phyloP scores from a whole-genome alignment of 352 stramenopile genomes.

The Phytophthora idaei region DNA sequence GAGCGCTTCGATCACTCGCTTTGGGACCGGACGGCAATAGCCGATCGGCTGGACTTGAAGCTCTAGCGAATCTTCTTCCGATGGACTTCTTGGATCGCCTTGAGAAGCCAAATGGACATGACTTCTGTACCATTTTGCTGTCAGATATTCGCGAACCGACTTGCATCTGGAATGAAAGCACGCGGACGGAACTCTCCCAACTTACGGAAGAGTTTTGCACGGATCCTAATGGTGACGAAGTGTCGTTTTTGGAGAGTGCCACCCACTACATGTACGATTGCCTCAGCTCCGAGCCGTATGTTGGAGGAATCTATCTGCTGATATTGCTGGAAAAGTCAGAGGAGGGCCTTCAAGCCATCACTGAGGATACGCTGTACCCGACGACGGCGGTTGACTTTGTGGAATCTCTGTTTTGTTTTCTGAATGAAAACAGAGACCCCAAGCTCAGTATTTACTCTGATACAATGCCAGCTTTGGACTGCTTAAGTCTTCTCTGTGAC shows the following conservation, averaged over 20 bases:
- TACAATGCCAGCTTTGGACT: conserved; percentile 74
- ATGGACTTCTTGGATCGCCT: conserved; percentile 78
- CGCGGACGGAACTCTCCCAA: conserved; percentile 67
- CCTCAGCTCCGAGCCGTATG: conserved; percentile 65
- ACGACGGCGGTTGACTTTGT: conserved; percentile 63
- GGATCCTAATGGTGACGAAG: conserved; percentile 49
- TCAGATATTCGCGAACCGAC: conserved; percentile 78
- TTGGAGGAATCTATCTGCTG: conserved; percentile 74
- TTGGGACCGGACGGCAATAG: conserved; percentile 61
- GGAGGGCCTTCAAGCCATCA: conserved; percentile 53
- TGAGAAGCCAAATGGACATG: conserved; percentile 67
- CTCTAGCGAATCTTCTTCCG: conserved; percentile 70
- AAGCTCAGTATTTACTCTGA: conserved; percentile 79
- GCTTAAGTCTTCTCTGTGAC: conserved; percentile 72
- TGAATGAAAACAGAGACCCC: conserved; percentile 81
- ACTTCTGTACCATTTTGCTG: conserved; percentile 73
- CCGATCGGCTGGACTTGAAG: conserved; percentile 60
- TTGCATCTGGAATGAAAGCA: conserved; percentile 80
- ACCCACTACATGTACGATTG: conserved; percentile 86
- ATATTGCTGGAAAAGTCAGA: conserved; percentile 73
- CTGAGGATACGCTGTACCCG: conserved; percentile 58
- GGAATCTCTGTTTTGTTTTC: conserved; percentile 70
- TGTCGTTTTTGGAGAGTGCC: conserved; percentile 73
- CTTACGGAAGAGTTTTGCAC: conserved; percentile 79
- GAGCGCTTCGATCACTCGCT: conserved; percentile 60